phyloP scores from a whole-genome alignment of 192 early-diverging fungal genomes.

The Coemansia furcata region DNA sequence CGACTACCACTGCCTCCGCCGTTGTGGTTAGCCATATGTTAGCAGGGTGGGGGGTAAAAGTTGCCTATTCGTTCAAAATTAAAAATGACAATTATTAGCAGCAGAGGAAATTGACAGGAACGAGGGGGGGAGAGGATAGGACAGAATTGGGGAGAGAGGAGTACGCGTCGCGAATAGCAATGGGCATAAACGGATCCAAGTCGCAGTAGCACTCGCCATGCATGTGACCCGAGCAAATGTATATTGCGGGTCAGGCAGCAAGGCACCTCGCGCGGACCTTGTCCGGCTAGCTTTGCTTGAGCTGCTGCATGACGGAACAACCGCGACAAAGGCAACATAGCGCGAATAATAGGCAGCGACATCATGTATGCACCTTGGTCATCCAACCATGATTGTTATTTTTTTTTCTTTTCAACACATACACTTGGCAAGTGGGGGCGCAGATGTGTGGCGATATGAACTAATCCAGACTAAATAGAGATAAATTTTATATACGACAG shows the following conservation, averaged over 20 bases:
- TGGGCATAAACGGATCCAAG: neutral
- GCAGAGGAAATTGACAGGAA: neutral
- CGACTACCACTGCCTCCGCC: conserved; percentile 23
- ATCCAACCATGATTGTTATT: neutral
- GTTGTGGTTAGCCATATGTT: conserved; percentile 36
- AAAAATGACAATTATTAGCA: conserved; percentile 1
- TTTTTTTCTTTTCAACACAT: neutral
- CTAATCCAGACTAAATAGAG: neutral
- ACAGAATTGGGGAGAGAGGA: neutral
- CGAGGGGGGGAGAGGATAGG: neutral
- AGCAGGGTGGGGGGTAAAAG: neutral
- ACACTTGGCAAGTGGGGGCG: neutral
- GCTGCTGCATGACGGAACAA: neutral
- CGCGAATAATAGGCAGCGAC: neutral
- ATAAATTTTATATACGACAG: neutral
- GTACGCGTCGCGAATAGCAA: neutral
- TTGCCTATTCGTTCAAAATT: neutral
- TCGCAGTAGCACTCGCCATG: neutral
- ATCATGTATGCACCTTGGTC: neutral
- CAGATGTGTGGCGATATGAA: neutral
- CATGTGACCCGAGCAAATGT: conserved; percentile 5
- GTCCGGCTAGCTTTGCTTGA: neutral
- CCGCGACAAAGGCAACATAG: conserved; percentile 1
- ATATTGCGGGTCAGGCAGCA: conserved; percentile 11
- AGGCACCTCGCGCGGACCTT: neutral